Evolutionary conservation across 179 eudicot genomes (phyloP), one percentile per base, ranked within the genome.

Genomic region (Monotropa hypopitys): DNA sequence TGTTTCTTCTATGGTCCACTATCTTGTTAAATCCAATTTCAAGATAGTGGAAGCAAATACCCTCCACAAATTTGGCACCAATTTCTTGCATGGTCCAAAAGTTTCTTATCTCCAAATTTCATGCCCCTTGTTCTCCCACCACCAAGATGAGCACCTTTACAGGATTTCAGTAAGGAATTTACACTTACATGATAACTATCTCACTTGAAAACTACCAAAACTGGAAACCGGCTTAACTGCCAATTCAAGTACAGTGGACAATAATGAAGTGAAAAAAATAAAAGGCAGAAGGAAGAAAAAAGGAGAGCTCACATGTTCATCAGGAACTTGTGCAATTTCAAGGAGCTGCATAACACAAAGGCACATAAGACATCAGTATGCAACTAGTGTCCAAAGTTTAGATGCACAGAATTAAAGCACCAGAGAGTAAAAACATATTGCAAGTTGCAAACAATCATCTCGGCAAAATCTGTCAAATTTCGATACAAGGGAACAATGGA

Each of bases 281-380:
- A 46, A 4, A 42, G 15, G 18, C 7, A 2, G 38, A n/a, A 40
- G 28, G 2, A 15, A 67, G 11, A 33, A 8, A 20, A 8, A 21
- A 0, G 70, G 56, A 73, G 53, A 78, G 74, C 97, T 90, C 83
- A 95, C 99, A 85, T 95, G 91, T 78, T 83, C 88, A 86, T 95
- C 99, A 83, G 99, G 88, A 85, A 95, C 99, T 82, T 95, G 99
- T 15, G 99, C 99, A 71, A 95, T 95, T 84, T 95, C 99, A 83
- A 95, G 89, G 61, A 95, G 99, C 99, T 95, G 93, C 91, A 88
- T 12, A 72, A 85, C 59, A 72, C 45, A 66, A 35, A 74, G 42
- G 73, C 73, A 30, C 70, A 54, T 35, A 73, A 40, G 32, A 65
- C 43, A 59, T 80, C 20, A 74, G 74, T 80, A 83, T 82, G 61